Conservation (phyloP, 176 grass and related monocot genomes). For the Metroxylon sagu region DNA sequence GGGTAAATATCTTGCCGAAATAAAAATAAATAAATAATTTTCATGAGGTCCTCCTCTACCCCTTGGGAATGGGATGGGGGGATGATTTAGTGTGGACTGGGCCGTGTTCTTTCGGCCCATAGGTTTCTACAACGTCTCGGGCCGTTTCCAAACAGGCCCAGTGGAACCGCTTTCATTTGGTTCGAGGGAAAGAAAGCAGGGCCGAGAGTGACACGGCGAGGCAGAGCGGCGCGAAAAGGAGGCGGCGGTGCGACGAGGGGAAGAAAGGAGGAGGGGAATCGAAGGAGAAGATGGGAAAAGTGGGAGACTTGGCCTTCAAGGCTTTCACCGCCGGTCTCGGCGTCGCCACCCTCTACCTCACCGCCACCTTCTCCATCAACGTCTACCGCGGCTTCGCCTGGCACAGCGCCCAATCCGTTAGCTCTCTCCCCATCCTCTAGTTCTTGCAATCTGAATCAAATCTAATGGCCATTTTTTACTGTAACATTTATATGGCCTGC, state of each 20-base stretch:
- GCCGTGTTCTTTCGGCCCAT: no score
- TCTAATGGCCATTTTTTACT: neutral
- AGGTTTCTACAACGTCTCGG: no score
- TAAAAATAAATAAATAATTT: no score
- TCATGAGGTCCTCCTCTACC: no score
- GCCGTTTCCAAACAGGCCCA: no score
- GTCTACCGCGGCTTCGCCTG: constrained; percentile 83
- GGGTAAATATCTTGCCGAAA: no score
- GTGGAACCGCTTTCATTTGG: no score
- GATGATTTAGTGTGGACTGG: no score
- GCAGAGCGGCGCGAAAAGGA: neutral
- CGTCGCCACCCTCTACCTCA: constrained; percentile 66
- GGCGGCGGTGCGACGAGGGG: constrained; percentile 6
- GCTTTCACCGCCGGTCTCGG: constrained; percentile 58
- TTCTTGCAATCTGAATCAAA: neutral
- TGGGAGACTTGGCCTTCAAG: constrained; percentile 67
- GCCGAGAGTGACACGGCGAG: no score
- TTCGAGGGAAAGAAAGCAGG: no score
- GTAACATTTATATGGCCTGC: neutral
- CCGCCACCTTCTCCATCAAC: constrained; percentile 79
- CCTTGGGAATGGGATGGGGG: no score
- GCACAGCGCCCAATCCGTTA: constrained; percentile 81
- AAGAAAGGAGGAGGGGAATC: neutral
- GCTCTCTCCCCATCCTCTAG: neutral
- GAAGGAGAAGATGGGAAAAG: constrained; percentile 21